Conservation (phyloP, 2,329 filamentous ascomycete genomes). For the Daldinia sp. region DNA sequence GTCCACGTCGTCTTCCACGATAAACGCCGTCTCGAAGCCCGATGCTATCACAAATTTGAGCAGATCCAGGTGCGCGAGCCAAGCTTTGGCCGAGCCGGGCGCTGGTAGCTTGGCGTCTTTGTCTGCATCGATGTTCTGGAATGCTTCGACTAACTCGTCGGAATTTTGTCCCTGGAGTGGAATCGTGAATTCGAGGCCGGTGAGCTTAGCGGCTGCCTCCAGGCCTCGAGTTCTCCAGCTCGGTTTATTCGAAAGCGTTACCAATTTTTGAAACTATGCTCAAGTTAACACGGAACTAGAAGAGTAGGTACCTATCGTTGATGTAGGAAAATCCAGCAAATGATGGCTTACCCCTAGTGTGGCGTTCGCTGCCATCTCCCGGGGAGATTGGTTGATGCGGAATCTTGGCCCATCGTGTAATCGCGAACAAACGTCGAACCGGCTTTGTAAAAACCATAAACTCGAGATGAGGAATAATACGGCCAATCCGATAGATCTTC, state of each 20-base stretch:
- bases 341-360: slow-evolving; percentile 24
- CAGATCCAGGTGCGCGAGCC: slow-evolving; percentile 46
- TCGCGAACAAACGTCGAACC: slow-evolving; percentile 1
- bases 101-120: slow-evolving; percentile 15
- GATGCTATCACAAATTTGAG: slow-evolving; percentile 43
- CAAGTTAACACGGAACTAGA: not conserved
- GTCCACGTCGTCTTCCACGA: slow-evolving; percentile 51
- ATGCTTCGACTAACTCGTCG: slow-evolving; percentile 42
- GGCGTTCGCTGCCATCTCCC: slow-evolving; percentile 19
- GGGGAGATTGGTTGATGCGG: not conserved
- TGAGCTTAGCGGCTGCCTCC: slow-evolving; percentile 46
- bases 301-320: no score
- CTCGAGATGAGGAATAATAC: slow-evolving; percentile 2
- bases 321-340: not conserved
- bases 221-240: slow-evolving; percentile 51
- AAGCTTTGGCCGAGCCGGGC: slow-evolving; percentile 39
- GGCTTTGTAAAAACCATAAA: slow-evolving; percentile 10
- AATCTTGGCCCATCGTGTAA: not conserved
- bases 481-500: slow-evolving; percentile 1
- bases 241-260: slow-evolving; percentile 45
- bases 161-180: slow-evolving; percentile 47
- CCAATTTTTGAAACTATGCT: slow-evolving; percentile 41
- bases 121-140: slow-evolving; percentile 36
- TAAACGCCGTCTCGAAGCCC: slow-evolving; percentile 40
- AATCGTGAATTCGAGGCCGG: slow-evolving; percentile 45